Base-by-base conservation (phyloP, 306 rosid species). In the Echinosophora koreensis region DNA sequence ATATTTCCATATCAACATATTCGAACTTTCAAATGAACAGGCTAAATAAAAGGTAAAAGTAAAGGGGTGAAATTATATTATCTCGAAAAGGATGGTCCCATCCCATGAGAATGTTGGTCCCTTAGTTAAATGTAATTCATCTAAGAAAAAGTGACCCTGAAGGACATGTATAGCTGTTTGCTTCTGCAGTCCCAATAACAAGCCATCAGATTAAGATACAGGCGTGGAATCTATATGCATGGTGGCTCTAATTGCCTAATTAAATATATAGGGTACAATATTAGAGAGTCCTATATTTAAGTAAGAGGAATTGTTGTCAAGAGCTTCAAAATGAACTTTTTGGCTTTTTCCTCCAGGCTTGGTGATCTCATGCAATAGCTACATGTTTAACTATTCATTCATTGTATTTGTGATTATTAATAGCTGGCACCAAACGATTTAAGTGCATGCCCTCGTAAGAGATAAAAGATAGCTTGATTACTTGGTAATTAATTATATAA, bases 71-170 rank as follows among this genome's bases (percentile, higher is more conserved):
- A 56, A 78, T 66, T 38, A 38, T 22, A 50, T 59, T 16, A 37
- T 78, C 58, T 86, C 15, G 76, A 62, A 69, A 76, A 79, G 84
- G 76, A 86, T 78, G 85, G 83, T 83, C 77, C 63, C 70, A 83
- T 79, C 61, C 86, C 85, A 90, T 79, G 89, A 82, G 73, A 88
- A 89, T 90, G 92, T 89, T 86, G 92, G 92, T 87, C 89, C 88
- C 84, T 88, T 51, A 63, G 82, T 72, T 77, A 82, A 82, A 60
- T 84, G 84, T 73, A 77, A 77, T 81, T 81, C 56, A 75, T 81
- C 81, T 82, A 14, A 79, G 38, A 76, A 85, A 86, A 87, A 83
- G 81, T 80, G 92, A 88, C 90, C 86, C 85, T 79, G 89, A 84
- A 87, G 78, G 92, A 87, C 88, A 77, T 80, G 57, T 3, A 30